phyloP scores from a whole-genome alignment of 2,329 filamentous ascomycete genomes.

The Pochonia chlamydosporia region DNA sequence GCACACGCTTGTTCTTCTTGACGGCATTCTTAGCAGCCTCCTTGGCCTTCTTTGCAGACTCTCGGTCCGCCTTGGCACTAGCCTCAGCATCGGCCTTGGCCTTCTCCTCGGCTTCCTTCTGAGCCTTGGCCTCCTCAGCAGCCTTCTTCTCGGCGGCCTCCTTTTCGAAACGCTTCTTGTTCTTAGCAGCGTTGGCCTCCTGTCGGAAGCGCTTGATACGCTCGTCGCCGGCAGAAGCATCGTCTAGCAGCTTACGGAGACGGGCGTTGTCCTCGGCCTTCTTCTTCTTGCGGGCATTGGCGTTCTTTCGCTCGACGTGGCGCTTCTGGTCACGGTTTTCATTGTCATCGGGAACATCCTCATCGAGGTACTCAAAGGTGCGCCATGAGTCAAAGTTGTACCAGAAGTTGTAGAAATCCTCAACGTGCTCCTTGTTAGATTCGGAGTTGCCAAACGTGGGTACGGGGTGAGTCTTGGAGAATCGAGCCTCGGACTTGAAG shows the following conservation, averaged over 20 bases:
- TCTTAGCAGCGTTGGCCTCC: conserved; percentile 86
- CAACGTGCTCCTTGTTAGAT: conserved; percentile 81
- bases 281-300: conserved; percentile 96
- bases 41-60: conserved; percentile 90
- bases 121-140: conserved; percentile 75
- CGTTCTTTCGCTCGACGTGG: conserved; percentile 96
- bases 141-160: conserved; percentile 88
- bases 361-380: conserved; percentile 95
- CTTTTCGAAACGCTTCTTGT: conserved; percentile 86
- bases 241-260: conserved; percentile 83
- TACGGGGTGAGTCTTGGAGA: conserved; percentile 86
- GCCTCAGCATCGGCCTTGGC: conserved; percentile 80
- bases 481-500: conserved; percentile 88
- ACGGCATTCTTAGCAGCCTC: conserved; percentile 97
- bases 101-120: conserved; percentile 78
- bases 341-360: conserved; percentile 97
- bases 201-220: conserved; percentile 97
- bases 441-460: conserved; percentile 81
- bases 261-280: conserved; percentile 96
- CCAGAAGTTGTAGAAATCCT: conserved; percentile 98
- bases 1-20: conserved; percentile 99
- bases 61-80: conserved; percentile 76
- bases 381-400: conserved; percentile 99
- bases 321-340: conserved; percentile 99
- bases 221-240: conserved; percentile 77